A percentile compares a stretch with the other conserved stretches of the same genome.
Conservation (phyloP, 257 asterid genomes). For the Osmanthus fragrans region DNA sequence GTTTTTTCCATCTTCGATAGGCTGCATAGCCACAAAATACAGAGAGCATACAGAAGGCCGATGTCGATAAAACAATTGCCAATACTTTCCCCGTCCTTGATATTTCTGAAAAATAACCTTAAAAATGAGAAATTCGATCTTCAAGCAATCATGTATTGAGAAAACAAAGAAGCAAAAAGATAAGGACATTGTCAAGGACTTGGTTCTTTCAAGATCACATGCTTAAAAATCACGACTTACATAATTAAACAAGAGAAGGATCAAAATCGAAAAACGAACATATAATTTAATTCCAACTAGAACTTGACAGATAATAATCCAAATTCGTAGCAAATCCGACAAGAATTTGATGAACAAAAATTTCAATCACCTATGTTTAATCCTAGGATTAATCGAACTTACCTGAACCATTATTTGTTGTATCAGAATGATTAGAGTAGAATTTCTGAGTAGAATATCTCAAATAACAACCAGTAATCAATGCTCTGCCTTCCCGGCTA, state of each 20-base stretch:
- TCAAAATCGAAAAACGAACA: background rate
- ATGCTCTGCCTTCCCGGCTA: slow-evolving; percentile 70
- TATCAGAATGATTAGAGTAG: slow-evolving; percentile 37
- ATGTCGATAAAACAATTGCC: slow-evolving; percentile 54
- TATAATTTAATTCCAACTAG: slow-evolving; percentile 1
- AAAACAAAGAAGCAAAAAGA: background rate
- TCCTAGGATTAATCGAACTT: slow-evolving; percentile 17
- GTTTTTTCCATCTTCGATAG: slow-evolving; percentile 41
- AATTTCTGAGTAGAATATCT: slow-evolving; percentile 75
- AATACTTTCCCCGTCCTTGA: slow-evolving; percentile 46
- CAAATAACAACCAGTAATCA: slow-evolving; percentile 82
- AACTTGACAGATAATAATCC: slow-evolving; percentile 12
- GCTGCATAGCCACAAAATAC: slow-evolving; percentile 48
- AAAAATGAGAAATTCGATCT: slow-evolving; percentile 5
- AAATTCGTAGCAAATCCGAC: background rate
- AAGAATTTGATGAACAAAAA: background rate
- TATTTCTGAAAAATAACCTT: slow-evolving; percentile 36
- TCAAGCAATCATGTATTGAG: background rate
- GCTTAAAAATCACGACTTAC: background rate
- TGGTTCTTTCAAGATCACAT: background rate
- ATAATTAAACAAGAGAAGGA: background rate
- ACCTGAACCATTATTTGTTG: slow-evolving; percentile 38
- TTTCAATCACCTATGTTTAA: background rate
- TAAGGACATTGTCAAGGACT: background rate
- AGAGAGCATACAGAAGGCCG: slow-evolving; percentile 67